These are phyloP conservation scores for Linaria vulgaris DNA, from an alignment of 257 asterid species.

Conservation along the genomic window DNA sequence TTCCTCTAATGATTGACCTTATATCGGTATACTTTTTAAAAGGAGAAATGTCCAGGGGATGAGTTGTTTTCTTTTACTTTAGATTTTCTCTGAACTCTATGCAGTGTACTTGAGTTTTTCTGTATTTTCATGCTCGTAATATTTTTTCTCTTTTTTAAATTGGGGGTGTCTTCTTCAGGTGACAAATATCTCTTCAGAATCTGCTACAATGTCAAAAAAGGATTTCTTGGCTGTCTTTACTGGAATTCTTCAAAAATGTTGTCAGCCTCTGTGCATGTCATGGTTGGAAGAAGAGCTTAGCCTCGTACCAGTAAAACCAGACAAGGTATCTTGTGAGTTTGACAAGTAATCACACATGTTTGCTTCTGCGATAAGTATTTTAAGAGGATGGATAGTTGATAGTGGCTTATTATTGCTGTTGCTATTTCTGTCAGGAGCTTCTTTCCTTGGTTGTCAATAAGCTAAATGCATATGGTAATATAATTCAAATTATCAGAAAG, in stretches of 20 bases:
- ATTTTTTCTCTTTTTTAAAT: not conserved
- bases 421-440: constrained; percentile 50
- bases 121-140: constrained; percentile 4
- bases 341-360: not conserved
- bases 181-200: constrained; percentile 45
- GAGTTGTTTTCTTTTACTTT: not conserved
- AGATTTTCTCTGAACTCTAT: not conserved
- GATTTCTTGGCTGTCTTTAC: constrained; percentile 46
- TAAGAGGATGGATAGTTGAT: constrained; percentile 10
- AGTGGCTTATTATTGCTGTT: constrained; percentile 16
- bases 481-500: constrained; percentile 66
- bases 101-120: not conserved
- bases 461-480: constrained; percentile 56
- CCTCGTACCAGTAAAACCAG: constrained; percentile 44
- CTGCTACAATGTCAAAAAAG: constrained; percentile 33
- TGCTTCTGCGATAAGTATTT: constrained; percentile 12
- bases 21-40: constrained; percentile 3
- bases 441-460: constrained; percentile 53
- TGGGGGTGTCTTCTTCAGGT: constrained; percentile 53
- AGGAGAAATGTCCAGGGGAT: not conserved
- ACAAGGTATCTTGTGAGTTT: constrained; percentile 50
- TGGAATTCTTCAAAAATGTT: constrained; percentile 55
- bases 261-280: constrained; percentile 71
- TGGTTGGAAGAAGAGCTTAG: constrained; percentile 91
- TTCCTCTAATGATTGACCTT: not conserved